A percentile compares a stretch with the other conserved stretches of the same genome.
phyloP scores from a whole-genome alignment of 2,329 filamentous ascomycete genomes.

The Colletotrichum shisoi region DNA sequence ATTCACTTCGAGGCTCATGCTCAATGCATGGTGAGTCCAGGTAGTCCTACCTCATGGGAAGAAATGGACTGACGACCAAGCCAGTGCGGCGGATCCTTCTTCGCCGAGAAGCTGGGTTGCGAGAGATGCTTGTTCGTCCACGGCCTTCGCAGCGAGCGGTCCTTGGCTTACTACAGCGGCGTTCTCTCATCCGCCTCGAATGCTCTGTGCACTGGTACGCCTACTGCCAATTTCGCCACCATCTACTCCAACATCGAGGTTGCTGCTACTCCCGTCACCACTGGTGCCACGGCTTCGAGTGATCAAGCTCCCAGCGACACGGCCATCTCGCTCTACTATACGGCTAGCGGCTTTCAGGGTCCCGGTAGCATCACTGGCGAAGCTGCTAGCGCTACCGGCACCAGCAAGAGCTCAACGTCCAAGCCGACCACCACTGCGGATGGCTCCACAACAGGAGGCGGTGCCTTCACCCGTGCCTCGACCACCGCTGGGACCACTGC shows the following conservation, averaged over 20 bases:
- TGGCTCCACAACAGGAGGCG: slow-evolving; percentile 1
- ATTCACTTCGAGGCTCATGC: slow-evolving; percentile 41
- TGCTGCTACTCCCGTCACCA: slow-evolving; percentile 45
- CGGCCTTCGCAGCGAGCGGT: slow-evolving; percentile 50
- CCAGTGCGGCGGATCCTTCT: slow-evolving; percentile 53
- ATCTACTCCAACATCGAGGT: slow-evolving; percentile 48
- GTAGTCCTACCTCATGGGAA: neutral
- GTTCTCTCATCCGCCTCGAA: slow-evolving; percentile 50
- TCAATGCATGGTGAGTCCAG: slow-evolving; percentile 31
- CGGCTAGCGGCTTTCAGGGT: slow-evolving; percentile 50
- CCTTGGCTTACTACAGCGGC: slow-evolving; percentile 47
- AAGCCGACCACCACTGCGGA: neutral
- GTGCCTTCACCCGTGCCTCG: neutral
- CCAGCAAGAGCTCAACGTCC: slow-evolving; percentile 27
- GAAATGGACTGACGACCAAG: neutral
- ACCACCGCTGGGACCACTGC: slow-evolving; percentile 26
- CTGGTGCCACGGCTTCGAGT: slow-evolving; percentile 45
- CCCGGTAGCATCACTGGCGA: slow-evolving; percentile 54
- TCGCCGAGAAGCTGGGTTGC: slow-evolving; percentile 54
- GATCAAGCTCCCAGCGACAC: slow-evolving; percentile 50
- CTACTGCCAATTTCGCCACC: slow-evolving; percentile 48
- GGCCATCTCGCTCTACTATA: slow-evolving; percentile 56
- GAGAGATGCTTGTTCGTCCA: slow-evolving; percentile 53
- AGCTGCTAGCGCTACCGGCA: slow-evolving; percentile 49
- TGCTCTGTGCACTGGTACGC: slow-evolving; percentile 50